These are phyloP conservation scores for Phytophthora aleatoria DNA, from an alignment of 352 stramenopile species.

Conservation along the genomic window DNA sequence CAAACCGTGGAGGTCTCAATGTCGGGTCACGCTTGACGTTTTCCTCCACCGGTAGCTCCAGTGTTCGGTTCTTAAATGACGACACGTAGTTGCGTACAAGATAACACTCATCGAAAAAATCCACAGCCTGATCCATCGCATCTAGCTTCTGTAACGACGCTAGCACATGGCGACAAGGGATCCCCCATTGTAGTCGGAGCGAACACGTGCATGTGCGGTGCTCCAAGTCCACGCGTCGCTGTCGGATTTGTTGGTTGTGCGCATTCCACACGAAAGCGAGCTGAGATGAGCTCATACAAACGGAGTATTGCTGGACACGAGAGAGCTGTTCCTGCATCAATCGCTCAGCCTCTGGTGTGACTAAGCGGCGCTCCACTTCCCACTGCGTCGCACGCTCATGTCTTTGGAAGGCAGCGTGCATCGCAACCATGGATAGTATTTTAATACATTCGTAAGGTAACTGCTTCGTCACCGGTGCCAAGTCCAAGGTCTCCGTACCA, in stretches of 20 bases:
- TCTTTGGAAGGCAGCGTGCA: conserved; percentile 41
- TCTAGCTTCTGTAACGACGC: conserved; percentile 46
- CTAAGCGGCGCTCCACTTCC: conserved; percentile 45
- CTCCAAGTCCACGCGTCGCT: conserved; percentile 53
- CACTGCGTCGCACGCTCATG: conserved; percentile 46
- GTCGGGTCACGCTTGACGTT: conserved; percentile 33
- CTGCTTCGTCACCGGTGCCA: conserved; percentile 25
- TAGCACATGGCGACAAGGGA: conserved; percentile 52
- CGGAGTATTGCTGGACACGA: conserved; percentile 39
- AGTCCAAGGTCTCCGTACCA: conserved; percentile 16
- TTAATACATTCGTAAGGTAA: conserved; percentile 52
- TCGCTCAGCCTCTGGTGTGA: conserved; percentile 47
- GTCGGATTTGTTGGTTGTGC: conserved; percentile 41
- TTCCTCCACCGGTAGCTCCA: conserved; percentile 54
- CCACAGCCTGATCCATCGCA: conserved; percentile 32
- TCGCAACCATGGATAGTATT: conserved; percentile 37
- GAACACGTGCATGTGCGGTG: conserved; percentile 54
- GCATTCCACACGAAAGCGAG: conserved; percentile 59
- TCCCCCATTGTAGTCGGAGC: conserved; percentile 42
- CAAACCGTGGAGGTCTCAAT: conserved; percentile 35
- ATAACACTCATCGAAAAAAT: conserved; percentile 62
- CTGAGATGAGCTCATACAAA: conserved; percentile 50
- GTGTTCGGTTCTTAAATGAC: conserved; percentile 41
- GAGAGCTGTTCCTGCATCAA: conserved; percentile 56
- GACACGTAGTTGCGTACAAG: conserved; percentile 48